phyloP scores from a whole-genome alignment of 768 basidiomycete genomes.

The Saitozyma podzolica region DNA sequence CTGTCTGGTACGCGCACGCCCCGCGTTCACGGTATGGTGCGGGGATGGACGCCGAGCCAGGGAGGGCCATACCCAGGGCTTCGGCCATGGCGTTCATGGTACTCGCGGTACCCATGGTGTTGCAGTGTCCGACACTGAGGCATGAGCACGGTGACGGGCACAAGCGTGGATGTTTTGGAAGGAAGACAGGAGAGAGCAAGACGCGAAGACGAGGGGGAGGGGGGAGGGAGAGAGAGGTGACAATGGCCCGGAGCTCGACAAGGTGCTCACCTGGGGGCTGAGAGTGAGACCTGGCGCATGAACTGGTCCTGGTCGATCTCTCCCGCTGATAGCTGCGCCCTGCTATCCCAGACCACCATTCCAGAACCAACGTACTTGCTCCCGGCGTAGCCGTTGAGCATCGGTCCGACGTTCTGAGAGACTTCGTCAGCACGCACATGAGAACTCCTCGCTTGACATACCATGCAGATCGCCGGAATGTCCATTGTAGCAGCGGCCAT shows the following conservation, averaged over 20 bases:
- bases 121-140: constrained; percentile 39
- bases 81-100: constrained; percentile 52
- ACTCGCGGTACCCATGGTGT: constrained; percentile 50
- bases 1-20: constrained; percentile 50
- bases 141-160: no score
- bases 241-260: background rate
- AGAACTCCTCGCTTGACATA: no score
- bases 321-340: constrained; percentile 36
- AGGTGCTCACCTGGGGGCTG: constrained; percentile 36
- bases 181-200: no score
- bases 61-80: constrained; percentile 51
- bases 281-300: constrained; percentile 39
- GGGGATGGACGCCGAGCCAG: constrained; percentile 47
- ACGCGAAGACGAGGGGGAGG: no score
- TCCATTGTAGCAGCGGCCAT: constrained; percentile 50
- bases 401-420: constrained; percentile 47
- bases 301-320: constrained; percentile 42
- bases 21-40: constrained; percentile 51
- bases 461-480: constrained; percentile 48
- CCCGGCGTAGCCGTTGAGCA: constrained; percentile 46
- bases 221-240: no score
- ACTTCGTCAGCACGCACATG: no score
- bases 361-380: constrained; percentile 43
- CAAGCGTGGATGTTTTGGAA: no score
- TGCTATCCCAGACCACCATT: constrained; percentile 45